Evolutionary conservation across 768 basidiomycete species (phyloP).

Genomic region (Floccularia luteovirens): DNA sequence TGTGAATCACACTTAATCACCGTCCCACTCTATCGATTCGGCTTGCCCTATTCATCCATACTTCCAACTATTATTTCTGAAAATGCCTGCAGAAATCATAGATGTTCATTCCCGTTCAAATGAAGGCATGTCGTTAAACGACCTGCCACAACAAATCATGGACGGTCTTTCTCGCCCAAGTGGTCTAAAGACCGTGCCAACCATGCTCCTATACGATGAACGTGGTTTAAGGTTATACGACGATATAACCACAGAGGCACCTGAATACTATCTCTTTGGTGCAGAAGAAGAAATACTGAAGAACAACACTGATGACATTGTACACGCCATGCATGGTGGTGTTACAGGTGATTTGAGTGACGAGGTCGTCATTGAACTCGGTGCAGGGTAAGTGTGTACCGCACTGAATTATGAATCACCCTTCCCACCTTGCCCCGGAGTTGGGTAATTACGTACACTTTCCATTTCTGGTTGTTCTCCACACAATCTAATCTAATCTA

Average conservation of each 20-base stretch:
- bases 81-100: conserved; percentile 41
- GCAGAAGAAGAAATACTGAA: conserved; percentile 86
- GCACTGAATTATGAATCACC: background rate
- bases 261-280: conserved; percentile 85
- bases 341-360: conserved; percentile 25
- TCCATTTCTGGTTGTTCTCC: background rate
- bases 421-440: background rate
- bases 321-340: conserved; percentile 55
- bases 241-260: conserved; percentile 67
- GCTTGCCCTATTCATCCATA: no score
- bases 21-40: no score
- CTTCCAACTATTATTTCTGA: no score
- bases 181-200: conserved; percentile 64
- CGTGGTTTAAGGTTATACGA: conserved; percentile 83
- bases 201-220: conserved; percentile 82
- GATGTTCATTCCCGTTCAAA: conserved; percentile 35
- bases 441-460: background rate
- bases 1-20: no score
- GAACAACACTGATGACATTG: conserved; percentile 66
- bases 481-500: conserved; percentile 5
- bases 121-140: conserved; percentile 19
- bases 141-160: conserved; percentile 39
- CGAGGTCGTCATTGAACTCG: conserved; percentile 77
- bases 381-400: conserved; percentile 74
- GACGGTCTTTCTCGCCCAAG: conserved; percentile 46